Evolutionary conservation across 768 basidiomycete genomes (phyloP), one percentile per base, ranked within the genome.

Genomic region (Pilatotrama ljubarskyi): DNA sequence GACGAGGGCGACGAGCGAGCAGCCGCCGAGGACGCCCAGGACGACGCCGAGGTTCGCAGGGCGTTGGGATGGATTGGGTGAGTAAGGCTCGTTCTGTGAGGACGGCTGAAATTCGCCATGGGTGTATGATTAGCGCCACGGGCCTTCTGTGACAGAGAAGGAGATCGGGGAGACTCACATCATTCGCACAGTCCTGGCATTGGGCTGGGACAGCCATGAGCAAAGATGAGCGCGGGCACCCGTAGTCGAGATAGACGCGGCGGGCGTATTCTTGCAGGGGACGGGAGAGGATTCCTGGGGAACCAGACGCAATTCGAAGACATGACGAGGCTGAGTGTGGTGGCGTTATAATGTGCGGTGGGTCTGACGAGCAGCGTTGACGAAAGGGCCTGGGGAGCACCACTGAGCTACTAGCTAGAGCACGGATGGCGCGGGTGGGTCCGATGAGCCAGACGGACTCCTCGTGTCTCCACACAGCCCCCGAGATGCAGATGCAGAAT

Each of bases 21-120:
- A 52, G 40, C 59, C 62, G 58, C 66, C 64, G 37, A 68, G 47
- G 37, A 68, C 66, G 50, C 64, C 64, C 20, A 65, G 48, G 18
- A 68, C 58, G 51, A 63, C 64, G 35, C 35, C 53, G 53, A 65
- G 60, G 41, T 59, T 68, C 10, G 54, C 59, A 26, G 59, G 49
- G 14, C 22, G n/a, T 26, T 52, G 46, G 51, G n/a, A 17, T 32
- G 46, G 5, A 26, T 29, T 14, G 25, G 50, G 24, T 17, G 5
- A 43, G 47, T 40, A 17, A 9, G 20, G 38, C 36, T 48, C 40
- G 38, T 43, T 47, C 24, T 36, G 51, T 8, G 46, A 24, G 52
- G 36, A 54, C 47, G 52, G 52, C 24, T 47, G 49, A 47, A 48
- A 38, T n/a, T 37, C 44, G 22, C 25, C 22, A 54, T 49, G 52